Percentiles rank a stretch among this genome's conserved stretches.
Evolutionary conservation across 148 eudicot genomes (phyloP).

Genomic region (Vaccinium myrtillus): DNA sequence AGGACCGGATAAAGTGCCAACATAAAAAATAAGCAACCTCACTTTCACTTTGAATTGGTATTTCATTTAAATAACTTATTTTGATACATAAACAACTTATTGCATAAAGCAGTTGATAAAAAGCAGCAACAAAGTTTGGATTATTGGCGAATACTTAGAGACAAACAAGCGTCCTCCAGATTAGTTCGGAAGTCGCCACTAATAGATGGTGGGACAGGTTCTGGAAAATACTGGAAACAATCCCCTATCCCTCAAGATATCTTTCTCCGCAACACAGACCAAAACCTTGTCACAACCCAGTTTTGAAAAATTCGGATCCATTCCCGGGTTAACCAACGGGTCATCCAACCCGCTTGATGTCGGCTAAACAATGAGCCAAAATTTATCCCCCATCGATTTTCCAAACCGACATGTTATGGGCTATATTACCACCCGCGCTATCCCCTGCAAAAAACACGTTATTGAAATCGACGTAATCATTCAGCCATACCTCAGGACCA

Average conservation of each 20-base stretch:
- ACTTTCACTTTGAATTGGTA: too few species aligned
- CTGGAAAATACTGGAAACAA: too few species aligned
- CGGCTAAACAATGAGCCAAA: constrained; percentile 28
- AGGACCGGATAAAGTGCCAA: too few species aligned
- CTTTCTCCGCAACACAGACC: constrained; percentile 10
- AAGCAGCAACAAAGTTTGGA: too few species aligned
- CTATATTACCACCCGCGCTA: constrained; percentile 51
- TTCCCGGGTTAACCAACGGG: constrained; percentile 36
- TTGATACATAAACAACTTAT: too few species aligned
- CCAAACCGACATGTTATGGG: constrained; percentile 36
- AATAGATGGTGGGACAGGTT: too few species aligned
- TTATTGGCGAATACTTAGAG: too few species aligned
- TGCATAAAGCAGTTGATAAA: too few species aligned
- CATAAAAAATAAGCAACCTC: too few species aligned
- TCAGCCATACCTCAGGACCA: constrained; percentile 46
- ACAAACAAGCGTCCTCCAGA: too few species aligned
- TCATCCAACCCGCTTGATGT: constrained; percentile 23
- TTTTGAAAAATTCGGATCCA: constrained; percentile 26
- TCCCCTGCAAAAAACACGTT: constrained; percentile 46
- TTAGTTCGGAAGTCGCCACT: too few species aligned
- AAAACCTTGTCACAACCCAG: constrained; percentile 29
- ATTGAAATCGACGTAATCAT: constrained; percentile 29
- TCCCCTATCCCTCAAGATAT: not conserved
- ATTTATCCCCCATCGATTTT: not conserved
- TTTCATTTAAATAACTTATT: too few species aligned